Base-by-base conservation (phyloP, 441 rosid species). In the Eruca vesicaria region DNA sequence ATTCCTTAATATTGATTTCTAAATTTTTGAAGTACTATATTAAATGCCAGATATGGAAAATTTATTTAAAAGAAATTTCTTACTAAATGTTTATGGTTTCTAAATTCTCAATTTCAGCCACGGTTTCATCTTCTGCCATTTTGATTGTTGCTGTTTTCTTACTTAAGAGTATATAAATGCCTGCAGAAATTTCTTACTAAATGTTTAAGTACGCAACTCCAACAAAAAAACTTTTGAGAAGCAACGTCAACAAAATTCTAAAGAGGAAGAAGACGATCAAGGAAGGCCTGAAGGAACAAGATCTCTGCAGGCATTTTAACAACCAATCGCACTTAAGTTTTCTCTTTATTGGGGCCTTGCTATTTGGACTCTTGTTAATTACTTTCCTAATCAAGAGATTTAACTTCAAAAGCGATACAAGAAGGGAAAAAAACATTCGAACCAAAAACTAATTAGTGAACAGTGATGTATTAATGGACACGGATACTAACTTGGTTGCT, bases 181-280 rank as follows among this genome's bases (percentile, higher is more conserved):
- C n/a, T n/a, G n/a, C n/a, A n/a, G n/a, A n/a, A n/a, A n/a, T n/a
- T n/a, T n/a, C n/a, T n/a, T n/a, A n/a, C n/a, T n/a, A n/a, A n/a
- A n/a, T n/a, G n/a, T n/a, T 35, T 38, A 6, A 53, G 16, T 55
- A 69, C 26, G 57, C 19, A 76, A 75, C 65, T 63, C 57, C 12
- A 76, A 32, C 53, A 76, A 67, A 36, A 43, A 70, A 43, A 12
- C 1, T 53, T 53, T 6, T 66, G 52, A 50, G 45, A 77, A 61
- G 68, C 59, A 77, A 77, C 76, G 71, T 71, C 1, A 50, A 71
- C 57, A 77, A 77, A 77, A 70, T 9, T 64, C 41, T 71, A 65
- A 71, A 77, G 36, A 58, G 70, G 28, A 77, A 77, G 72, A 77
- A 71, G 76, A 77, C 80, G 72, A 69, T 58, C 57, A 12, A 77